Base-by-base conservation (phyloP, 2,329 filamentous ascomycete genomes). In the Pseudocercospora ulei region DNA sequence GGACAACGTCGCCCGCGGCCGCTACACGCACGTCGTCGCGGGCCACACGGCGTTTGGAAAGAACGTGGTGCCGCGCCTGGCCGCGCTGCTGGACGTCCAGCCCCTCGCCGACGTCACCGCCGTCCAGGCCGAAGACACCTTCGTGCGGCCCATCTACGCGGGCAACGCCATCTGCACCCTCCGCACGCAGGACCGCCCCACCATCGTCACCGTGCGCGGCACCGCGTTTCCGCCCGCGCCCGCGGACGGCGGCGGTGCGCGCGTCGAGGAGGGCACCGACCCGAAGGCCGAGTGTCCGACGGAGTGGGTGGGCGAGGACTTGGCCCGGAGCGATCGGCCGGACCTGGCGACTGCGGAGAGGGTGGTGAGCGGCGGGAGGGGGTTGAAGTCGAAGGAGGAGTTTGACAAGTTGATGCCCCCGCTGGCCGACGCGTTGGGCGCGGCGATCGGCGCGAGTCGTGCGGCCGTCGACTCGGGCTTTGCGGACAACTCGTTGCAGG, bases 151-250 rank as follows among this genome's bases (percentile, higher is more conserved):
- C 17, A 95, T 98, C 58, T 98, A 98, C 62, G 90, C 90, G 41
- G 90, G 90, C 39, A 98, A 98, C 60, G 90, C 88, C 31, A 94
- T 98, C 57, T 76, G 92, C 22, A 98, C 90, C 6, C 87, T 98
- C 43, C 83, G 96, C 64, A 94, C 86, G 2, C 75, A 75, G 47
- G 90, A 98, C 58, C 60, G 71, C 9, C 75, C 85, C 62, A 98
- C 96, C 67, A 61, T 96, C 38, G 74, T 98, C 56, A 98, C 90
- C 22, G 81, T 96, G 48, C 81, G 90, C 58, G 87, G 86, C 49
- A 96, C 90, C 2, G 82, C 90, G 0, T 98, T 98, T 67, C 72
- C 85, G 18, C 72, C 82, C 25, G 78, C 81, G 8, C 75, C 78
- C 47, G 67, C 73, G 2, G 78, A 79, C 31, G 77, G 79, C 40